A percentile compares a stretch with the other conserved stretches of the same genome.
phyloP scores from a whole-genome alignment of 768 basidiomycete species.

The Cyclocybe cylindracea region DNA sequence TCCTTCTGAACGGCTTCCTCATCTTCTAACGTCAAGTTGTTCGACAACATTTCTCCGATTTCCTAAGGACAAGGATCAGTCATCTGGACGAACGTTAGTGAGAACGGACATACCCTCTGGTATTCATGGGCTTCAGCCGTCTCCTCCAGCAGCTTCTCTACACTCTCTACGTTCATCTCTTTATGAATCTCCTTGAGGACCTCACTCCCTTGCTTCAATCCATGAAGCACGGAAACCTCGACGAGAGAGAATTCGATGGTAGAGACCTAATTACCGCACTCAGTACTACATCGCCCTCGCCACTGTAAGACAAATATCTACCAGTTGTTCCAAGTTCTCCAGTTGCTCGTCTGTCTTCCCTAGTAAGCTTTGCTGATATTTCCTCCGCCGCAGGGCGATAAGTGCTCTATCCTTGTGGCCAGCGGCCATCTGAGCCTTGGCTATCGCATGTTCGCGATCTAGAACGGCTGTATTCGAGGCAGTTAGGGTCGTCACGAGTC shows the following conservation, averaged over 20 bases:
- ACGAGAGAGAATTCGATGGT: constrained; percentile 96
- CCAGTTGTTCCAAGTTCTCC: constrained; percentile 86
- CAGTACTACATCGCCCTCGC: background rate
- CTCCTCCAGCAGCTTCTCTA: constrained; percentile 93
- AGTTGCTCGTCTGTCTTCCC: constrained; percentile 89
- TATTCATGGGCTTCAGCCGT: constrained; percentile 92
- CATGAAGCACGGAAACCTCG: constrained; percentile 90
- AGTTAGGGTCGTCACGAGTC: background rate
- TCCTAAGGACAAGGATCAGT: constrained; percentile 56
- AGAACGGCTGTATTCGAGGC: constrained; percentile 83
- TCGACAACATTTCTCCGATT: constrained; percentile 84
- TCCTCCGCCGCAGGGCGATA: constrained; percentile 84
- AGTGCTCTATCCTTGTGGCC: constrained; percentile 89
- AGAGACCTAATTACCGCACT: constrained; percentile 63
- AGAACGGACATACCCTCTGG: constrained; percentile 61
- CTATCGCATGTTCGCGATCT: constrained; percentile 87
- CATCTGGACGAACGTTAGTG: background rate
- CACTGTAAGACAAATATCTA: constrained; percentile 32
- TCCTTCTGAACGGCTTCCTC: constrained; percentile 94
- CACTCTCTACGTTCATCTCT: constrained; percentile 88
- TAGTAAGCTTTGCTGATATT: constrained; percentile 90
- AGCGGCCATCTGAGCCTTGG: constrained; percentile 73
- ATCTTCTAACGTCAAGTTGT: constrained; percentile 81
- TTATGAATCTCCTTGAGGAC: constrained; percentile 93
- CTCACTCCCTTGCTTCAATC: constrained; percentile 90